Evolutionary conservation across 2,329 filamentous ascomycete genomes (phyloP).

Genomic region (Fusarium musae): DNA sequence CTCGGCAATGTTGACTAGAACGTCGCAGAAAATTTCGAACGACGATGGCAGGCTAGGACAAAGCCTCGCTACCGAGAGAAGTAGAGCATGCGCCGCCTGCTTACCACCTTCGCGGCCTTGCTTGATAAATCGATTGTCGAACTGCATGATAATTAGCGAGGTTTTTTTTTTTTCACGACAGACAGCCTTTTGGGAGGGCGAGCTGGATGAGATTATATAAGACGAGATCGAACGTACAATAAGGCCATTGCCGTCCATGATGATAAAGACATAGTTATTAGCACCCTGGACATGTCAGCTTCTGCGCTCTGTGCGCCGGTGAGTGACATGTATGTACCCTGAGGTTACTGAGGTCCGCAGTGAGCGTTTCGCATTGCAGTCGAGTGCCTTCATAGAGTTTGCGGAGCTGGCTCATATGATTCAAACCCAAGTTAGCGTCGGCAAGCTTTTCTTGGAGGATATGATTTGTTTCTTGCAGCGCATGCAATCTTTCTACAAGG

Average conservation of each 20-base stretch:
- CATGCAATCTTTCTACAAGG: background rate
- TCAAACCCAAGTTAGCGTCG: background rate
- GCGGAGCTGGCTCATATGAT: background rate
- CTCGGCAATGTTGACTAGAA: conserved; percentile 65
- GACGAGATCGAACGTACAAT: conserved; percentile 55
- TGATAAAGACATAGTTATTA: conserved; percentile 69
- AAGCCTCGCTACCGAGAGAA: conserved; percentile 57
- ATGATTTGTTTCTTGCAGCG: background rate
- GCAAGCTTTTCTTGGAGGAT: background rate
- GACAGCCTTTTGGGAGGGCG: background rate
- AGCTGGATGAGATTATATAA: background rate
- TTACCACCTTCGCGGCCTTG: conserved; percentile 67
- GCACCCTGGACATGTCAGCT: conserved; percentile 54
- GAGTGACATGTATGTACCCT: conserved; percentile 10
- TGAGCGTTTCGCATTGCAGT: background rate
- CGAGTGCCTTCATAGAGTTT: background rate
- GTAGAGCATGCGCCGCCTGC: conserved; percentile 61
- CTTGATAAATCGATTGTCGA: conserved; percentile 64
- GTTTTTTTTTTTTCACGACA: background rate
- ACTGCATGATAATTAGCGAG: conserved; percentile 54
- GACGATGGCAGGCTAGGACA: conserved; percentile 58
- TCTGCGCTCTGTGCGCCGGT: conserved; percentile 12
- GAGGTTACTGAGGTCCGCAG: conserved; percentile 43
- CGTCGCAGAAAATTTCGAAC: conserved; percentile 65
- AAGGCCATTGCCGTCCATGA: conserved; percentile 72